Evolutionary conservation across 768 basidiomycete genomes (phyloP).

Genomic region (Rhizopogon vinicolor): DNA sequence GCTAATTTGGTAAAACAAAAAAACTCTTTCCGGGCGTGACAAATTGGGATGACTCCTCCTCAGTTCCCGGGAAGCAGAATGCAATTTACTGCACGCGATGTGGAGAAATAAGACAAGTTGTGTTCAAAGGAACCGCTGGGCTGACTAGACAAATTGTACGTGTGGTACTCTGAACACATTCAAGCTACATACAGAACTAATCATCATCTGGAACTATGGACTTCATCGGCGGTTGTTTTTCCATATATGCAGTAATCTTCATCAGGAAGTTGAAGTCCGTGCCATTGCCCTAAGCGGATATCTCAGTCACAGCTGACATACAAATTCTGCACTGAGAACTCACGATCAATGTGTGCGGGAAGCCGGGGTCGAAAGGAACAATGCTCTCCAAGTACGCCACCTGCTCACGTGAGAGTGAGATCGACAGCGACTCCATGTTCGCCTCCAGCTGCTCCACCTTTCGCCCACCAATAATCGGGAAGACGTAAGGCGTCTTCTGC

Average conservation of each 20-base stretch:
- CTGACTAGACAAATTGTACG: not conserved
- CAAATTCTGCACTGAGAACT: constrained; percentile 8
- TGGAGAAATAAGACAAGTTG: too few species aligned
- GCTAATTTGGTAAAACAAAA: too few species aligned
- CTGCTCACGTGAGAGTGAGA: constrained; percentile 39
- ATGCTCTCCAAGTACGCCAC: constrained; percentile 38
- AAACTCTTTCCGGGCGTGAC: too few species aligned
- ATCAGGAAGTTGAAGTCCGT: constrained; percentile 4
- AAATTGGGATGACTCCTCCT: too few species aligned
- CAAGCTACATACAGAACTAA: not conserved
- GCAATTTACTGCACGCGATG: too few species aligned
- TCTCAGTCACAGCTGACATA: not conserved
- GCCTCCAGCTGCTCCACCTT: constrained; percentile 45
- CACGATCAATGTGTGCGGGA: constrained; percentile 28
- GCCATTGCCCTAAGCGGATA: constrained; percentile 7
- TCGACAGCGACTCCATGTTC: constrained; percentile 45
- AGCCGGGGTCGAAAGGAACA: constrained; percentile 41
- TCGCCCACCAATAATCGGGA: constrained; percentile 45
- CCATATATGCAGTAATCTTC: not conserved
- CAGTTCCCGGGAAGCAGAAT: too few species aligned
- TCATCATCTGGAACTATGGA: not conserved
- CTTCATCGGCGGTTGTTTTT: not conserved
- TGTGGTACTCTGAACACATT: not conserved
- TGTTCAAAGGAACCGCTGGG: too few species aligned
- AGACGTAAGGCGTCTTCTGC: constrained; percentile 46